Evolutionary conservation across 208 protist genomes (phyloP).

Genomic region (Wallacemonas sp.): DNA sequence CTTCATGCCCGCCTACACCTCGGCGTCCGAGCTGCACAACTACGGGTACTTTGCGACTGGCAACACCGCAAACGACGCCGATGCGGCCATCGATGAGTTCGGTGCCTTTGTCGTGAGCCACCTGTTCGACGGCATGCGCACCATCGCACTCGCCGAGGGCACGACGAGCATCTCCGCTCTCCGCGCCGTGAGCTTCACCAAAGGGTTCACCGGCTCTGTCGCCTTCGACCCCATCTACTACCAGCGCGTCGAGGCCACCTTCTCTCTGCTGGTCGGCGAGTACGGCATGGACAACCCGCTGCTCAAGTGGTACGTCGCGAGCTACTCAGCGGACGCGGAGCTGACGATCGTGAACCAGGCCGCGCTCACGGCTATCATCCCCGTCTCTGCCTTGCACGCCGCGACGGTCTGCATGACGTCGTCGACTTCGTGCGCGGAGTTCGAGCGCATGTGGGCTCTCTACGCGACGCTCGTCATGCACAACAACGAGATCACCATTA

Average conservation of each 20-base stretch:
- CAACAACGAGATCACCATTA: conserved; percentile 32
- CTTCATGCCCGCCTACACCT: conserved; percentile 67
- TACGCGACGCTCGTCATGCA: conserved; percentile 51
- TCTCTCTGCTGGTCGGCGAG: conserved; percentile 47
- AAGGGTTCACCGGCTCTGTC: conserved; percentile 72
- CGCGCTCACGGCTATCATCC: conserved; percentile 40
- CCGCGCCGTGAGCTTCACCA: conserved; percentile 44
- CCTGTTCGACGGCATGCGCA: conserved; percentile 74
- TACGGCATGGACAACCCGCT: conserved; percentile 52
- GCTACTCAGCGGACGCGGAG: conserved; percentile 29
- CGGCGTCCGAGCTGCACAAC: conserved; percentile 34
- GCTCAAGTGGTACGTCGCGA: conserved; percentile 53
- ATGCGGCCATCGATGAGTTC: conserved; percentile 54
- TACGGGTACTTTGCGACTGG: conserved; percentile 43
- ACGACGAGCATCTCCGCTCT: conserved; percentile 38
- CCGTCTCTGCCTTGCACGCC: conserved; percentile 58
- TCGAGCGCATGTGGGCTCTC: conserved; percentile 59
- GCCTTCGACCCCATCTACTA: conserved; percentile 71
- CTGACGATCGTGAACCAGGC: conserved; percentile 38
- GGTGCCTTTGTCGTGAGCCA: conserved; percentile 80
- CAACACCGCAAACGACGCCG: not conserved
- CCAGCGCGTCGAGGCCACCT: conserved; percentile 59
- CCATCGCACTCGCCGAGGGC: conserved; percentile 41
- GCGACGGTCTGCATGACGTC: conserved; percentile 76
- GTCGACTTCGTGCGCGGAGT: conserved; percentile 52